Base-by-base conservation (phyloP, 2,329 filamentous ascomycete genomes). In the Drechslera avenae region DNA sequence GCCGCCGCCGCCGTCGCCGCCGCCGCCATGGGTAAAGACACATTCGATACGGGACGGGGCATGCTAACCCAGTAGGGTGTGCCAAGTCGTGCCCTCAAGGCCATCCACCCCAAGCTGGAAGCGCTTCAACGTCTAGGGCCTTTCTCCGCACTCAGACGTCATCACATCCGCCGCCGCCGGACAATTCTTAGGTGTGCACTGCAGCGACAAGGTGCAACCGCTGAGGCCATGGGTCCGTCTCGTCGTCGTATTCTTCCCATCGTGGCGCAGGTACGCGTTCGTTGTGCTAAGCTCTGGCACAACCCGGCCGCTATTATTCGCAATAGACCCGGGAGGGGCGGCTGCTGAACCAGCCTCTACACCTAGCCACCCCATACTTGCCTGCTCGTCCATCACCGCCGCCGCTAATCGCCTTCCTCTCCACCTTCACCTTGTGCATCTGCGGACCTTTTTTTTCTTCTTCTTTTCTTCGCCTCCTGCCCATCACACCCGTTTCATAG, bases 311-410 rank as follows among this genome's bases (percentile, higher is more conserved):
- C 21, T 23, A n/a, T n/a, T n/a, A n/a, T 42, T 21, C 10, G 39
- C 39, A 32, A 21, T 33, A 31, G 32, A 32, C 14, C 34, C 50
- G 47, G 49, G 44, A 33, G 50, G 39, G 37, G 46, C 46, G 44
- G 40, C 42, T 46, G 44, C 28, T 21, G 28, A 54, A 56, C 62
- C 63, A 63, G 60, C 63, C 64, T 57, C 52, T 51, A 35, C 34
- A 18, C 41, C 39, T 34, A 23, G 21, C 21, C 21, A 23, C 21
- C 21, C 17, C 31, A 12, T 30, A 40, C 45, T 34, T 32, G 23
- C n/a, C 19, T 32, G 28, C 34, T 31, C 19, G 42, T 41, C 26
- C 34, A 21, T 32, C 41, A 48, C 40, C 34, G 28, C 45, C 32
- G 23, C 51, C 40, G 32, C 37, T n/a, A 12, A 23, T 23, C 40